Evolutionary conservation across 805 yeast genomes (phyloP).

Genomic region (Debaryomyces castellii): DNA sequence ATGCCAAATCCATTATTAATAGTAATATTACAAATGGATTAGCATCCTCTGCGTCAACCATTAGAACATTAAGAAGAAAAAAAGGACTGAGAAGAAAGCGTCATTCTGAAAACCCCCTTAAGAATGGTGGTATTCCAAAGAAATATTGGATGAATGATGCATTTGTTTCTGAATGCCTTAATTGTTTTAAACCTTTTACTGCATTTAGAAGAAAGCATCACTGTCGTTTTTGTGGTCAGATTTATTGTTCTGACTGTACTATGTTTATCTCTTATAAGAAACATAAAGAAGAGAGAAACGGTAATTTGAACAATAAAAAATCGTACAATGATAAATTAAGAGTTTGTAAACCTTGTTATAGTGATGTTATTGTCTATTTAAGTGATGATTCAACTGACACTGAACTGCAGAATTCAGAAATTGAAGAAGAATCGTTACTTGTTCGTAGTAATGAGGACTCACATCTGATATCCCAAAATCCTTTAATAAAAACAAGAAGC

Average conservation of each 20-base stretch:
- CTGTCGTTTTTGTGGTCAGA: constrained; percentile 94
- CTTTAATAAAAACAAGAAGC: constrained; percentile 3
- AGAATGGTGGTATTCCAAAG: constrained; percentile 55
- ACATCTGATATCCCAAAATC: constrained; percentile 9
- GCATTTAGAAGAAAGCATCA: constrained; percentile 92
- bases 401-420: constrained; percentile 26
- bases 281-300: constrained; percentile 37
- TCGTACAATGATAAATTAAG: constrained; percentile 68
- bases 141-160: constrained; percentile 98
- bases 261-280: constrained; percentile 60
- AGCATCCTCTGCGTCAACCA: constrained; percentile 33
- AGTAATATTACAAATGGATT: constrained; percentile 22
- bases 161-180: constrained; percentile 82
- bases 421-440: constrained; percentile 11
- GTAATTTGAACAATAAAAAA: constrained; percentile 27
- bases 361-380: constrained; percentile 64
- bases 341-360: constrained; percentile 74
- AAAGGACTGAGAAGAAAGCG: constrained; percentile 27
- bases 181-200: constrained; percentile 76
- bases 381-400: constrained; percentile 61
- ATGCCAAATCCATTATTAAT: constrained; percentile 36
- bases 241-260: constrained; percentile 85
- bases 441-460: constrained; percentile 9
- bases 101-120: constrained; percentile 41
- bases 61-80: constrained; percentile 13